Percentiles rank a stretch among this genome's conserved stretches.
phyloP scores from a whole-genome alignment of 2,329 filamentous ascomycete species.

The Fonsecaea erecta region DNA sequence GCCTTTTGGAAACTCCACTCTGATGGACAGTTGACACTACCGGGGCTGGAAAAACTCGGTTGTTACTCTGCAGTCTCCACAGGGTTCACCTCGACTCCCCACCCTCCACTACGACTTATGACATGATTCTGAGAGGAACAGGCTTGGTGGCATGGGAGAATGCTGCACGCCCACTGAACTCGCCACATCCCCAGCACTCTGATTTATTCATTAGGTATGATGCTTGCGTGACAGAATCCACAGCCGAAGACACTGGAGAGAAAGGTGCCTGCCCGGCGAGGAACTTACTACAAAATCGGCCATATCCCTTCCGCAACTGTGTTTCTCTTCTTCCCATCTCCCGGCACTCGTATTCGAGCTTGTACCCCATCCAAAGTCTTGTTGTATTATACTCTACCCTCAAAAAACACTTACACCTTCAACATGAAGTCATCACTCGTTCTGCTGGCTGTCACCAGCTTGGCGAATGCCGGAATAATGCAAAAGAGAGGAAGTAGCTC shows the following conservation, averaged over 20 bases:
- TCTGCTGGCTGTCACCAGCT: slow-evolving; percentile 38
- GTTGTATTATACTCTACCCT: slow-evolving; percentile 8
- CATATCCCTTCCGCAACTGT: slow-evolving; percentile 2
- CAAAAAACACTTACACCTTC: slow-evolving; percentile 1
- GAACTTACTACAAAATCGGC: slow-evolving; percentile 22
- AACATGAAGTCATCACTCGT: slow-evolving; percentile 36
- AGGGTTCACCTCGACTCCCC: slow-evolving; percentile 2
- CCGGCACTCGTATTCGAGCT: slow-evolving; percentile 34
- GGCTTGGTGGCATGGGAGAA: slow-evolving; percentile 14
- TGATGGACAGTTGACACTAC: background rate
- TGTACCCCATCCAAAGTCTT: slow-evolving; percentile 32
- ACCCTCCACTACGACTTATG: slow-evolving; percentile 21
- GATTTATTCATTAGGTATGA: slow-evolving; percentile 1
- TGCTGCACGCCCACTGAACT: background rate
- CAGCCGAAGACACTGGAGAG: background rate
- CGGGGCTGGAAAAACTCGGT: slow-evolving; percentile 1
- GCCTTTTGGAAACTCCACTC: background rate
- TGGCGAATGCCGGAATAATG: slow-evolving; percentile 33
- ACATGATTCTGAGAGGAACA: slow-evolving; percentile 25
- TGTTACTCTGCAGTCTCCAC: slow-evolving; percentile 10
- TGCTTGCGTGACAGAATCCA: slow-evolving; percentile 11
- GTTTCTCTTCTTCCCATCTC: slow-evolving; percentile 35
- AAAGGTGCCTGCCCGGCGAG: background rate
- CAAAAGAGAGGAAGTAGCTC: slow-evolving; percentile 33
- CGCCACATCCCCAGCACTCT: slow-evolving; percentile 14